Percentiles rank a stretch among this genome's conserved stretches.
These are phyloP conservation scores for Colletotrichum higginsianum DNA, from an alignment of 2,329 filamentous ascomycete species.

Conservation along the genomic window DNA sequence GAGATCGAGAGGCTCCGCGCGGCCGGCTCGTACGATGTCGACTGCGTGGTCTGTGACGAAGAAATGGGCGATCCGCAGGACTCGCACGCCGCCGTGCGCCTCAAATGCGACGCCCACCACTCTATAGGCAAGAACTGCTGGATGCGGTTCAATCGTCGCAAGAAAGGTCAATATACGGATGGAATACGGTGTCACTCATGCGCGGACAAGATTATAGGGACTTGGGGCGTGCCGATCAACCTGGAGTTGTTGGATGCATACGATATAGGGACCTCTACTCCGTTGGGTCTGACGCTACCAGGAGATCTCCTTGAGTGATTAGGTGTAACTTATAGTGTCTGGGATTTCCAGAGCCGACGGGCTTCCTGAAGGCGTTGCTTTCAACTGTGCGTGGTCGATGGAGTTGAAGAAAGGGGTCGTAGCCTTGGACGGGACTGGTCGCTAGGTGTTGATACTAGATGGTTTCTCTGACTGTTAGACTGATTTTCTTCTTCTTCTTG, in stretches of 20 bases:
- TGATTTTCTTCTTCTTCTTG: too few species aligned
- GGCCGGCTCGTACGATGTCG: background rate
- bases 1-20: conserved; percentile 8
- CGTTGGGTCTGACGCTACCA: background rate
- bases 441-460: too few species aligned
- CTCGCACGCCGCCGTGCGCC: conserved; percentile 14
- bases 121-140: conserved; percentile 28
- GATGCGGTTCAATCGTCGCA: conserved; percentile 1
- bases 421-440: too few species aligned
- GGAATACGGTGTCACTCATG: conserved; percentile 19
- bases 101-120: conserved; percentile 19
- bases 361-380: too few species aligned
- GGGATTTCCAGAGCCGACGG: too few species aligned
- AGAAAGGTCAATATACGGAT: background rate
- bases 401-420: too few species aligned
- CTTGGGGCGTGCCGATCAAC: conserved; percentile 3
- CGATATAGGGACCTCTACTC: background rate
- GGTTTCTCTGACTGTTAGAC: too few species aligned
- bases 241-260: background rate
- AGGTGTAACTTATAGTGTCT: too few species aligned
- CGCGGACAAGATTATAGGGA: background rate
- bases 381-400: too few species aligned
- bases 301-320: background rate
- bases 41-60: conserved; percentile 18
- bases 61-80: background rate